Evolutionary conservation across 495 filamentous ascomycete genomes (phyloP).

Genomic region (Bacidia rubella): DNA sequence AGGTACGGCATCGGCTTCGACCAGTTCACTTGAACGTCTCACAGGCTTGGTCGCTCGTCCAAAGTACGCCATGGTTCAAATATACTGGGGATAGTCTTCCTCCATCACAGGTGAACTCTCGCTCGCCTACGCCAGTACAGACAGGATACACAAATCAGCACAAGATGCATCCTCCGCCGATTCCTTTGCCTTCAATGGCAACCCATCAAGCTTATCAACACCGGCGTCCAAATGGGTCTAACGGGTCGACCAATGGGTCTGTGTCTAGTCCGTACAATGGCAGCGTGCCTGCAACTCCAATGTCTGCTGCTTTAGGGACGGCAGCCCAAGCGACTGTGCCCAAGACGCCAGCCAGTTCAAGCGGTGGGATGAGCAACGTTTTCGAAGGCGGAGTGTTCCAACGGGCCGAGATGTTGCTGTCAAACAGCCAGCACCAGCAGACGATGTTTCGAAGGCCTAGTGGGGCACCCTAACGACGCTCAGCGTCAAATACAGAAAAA

Average conservation of each 20-base stretch:
- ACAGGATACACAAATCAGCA: neutral
- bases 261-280: conserved; percentile 20
- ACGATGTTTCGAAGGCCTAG: conserved; percentile 14
- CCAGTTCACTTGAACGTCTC: conserved; percentile 65
- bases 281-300: conserved; percentile 49
- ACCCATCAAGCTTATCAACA: conserved; percentile 10
- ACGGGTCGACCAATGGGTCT: conserved; percentile 25
- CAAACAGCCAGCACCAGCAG: conserved; percentile 30
- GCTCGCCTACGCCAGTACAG: conserved; percentile 2
- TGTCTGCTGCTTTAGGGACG: conserved; percentile 75
- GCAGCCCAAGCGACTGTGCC: conserved; percentile 84
- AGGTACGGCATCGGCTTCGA: conserved; percentile 56
- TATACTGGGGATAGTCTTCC: conserved; percentile 27
- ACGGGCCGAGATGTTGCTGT: conserved; percentile 55
- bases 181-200: conserved; percentile 4
- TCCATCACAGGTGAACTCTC: neutral
- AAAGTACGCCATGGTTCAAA: conserved; percentile 62
- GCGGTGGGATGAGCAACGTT: conserved; percentile 47
- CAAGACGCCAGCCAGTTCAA: conserved; percentile 59
- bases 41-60: conserved; percentile 59
- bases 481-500: neutral
- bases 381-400: conserved; percentile 63
- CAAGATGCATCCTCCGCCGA: neutral
- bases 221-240: conserved; percentile 9
- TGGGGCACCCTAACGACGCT: neutral